A percentile compares a stretch with the other conserved stretches of the same genome.
Evolutionary conservation across 441 rosid species (phyloP).

Genomic region (California macrophylla): DNA sequence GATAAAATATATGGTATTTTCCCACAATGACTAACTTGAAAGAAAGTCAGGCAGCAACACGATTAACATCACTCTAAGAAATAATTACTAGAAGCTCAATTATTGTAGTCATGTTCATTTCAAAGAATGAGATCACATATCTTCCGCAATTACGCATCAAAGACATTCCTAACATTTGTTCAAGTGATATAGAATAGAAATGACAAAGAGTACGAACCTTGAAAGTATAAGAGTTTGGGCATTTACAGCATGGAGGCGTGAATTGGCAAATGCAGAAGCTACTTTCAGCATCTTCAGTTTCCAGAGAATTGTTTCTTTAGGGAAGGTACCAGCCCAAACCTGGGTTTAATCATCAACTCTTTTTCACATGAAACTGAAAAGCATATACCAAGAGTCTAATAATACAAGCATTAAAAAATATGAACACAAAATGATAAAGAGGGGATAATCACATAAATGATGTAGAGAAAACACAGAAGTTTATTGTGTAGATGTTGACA

Average conservation of each 20-base stretch:
- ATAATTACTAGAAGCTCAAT: not conserved
- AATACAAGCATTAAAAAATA: not conserved
- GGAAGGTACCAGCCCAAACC: slow-evolving; percentile 41
- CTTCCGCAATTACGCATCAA: not conserved
- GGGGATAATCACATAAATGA: not conserved
- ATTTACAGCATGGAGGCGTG: slow-evolving; percentile 44
- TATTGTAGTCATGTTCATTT: not conserved
- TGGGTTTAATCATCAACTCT: slow-evolving; percentile 26
- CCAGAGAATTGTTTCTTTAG: slow-evolving; percentile 47
- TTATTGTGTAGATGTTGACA: not conserved
- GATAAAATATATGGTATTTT: not conserved
- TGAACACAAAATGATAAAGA: not conserved
- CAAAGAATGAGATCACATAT: not conserved
- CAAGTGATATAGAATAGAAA: not conserved
- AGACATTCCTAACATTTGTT: not conserved
- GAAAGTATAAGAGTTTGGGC: slow-evolving; percentile 44
- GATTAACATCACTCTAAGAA: not conserved
- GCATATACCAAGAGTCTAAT: not conserved
- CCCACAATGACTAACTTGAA: not conserved
- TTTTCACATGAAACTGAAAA: slow-evolving; percentile 15
- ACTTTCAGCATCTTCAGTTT: slow-evolving; percentile 46
- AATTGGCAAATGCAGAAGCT: slow-evolving; percentile 40
- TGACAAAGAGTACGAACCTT: slow-evolving; percentile 30
- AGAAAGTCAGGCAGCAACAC: not conserved
- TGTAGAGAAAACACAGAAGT: not conserved